Evolutionary conservation across 805 yeast species (phyloP).

Genomic region (Phaffomyces antillensis): DNA sequence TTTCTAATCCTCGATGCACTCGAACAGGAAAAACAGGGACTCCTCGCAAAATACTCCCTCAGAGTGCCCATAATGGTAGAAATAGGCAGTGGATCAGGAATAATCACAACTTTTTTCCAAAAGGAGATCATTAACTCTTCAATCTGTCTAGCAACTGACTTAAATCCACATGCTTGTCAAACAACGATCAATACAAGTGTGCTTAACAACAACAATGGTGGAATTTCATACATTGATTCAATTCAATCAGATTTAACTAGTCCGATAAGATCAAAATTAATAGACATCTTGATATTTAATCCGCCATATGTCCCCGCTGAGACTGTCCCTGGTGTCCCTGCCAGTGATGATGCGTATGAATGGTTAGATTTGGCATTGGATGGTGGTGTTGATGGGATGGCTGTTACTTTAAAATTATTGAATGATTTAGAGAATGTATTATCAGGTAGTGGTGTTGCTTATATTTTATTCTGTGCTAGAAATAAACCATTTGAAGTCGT

Average conservation of each 20-base stretch:
- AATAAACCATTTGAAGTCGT: conserved; percentile 68
- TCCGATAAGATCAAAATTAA: conserved; percentile 34
- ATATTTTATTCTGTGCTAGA: conserved; percentile 85
- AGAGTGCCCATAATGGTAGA: conserved; percentile 48
- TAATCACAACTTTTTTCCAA: conserved; percentile 73
- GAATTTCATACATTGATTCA: conserved; percentile 30
- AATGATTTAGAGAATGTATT: conserved; percentile 45
- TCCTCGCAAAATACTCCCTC: conserved; percentile 35
- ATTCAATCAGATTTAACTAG: conserved; percentile 54
- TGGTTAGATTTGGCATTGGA: conserved; percentile 89
- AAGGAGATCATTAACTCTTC: conserved; percentile 47
- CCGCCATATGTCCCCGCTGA: conserved; percentile 97
- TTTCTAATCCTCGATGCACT: conserved; percentile 75
- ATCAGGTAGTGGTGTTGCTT: conserved; percentile 65
- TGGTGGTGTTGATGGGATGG: conserved; percentile 92
- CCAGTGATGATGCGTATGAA: conserved; percentile 36
- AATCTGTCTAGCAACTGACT: conserved; percentile 62
- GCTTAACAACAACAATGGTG: conserved; percentile 23
- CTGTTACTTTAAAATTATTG: conserved; percentile 61
- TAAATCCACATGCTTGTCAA: conserved; percentile 71
- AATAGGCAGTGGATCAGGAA: conserved; percentile 89
- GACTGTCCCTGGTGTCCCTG: conserved; percentile 56
- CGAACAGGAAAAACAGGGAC: conserved; percentile 45
- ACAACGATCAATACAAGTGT: conserved; percentile 40
- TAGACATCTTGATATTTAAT: conserved; percentile 79